These are phyloP conservation scores for Cicer bijugum DNA, from an alignment of 306 rosid species.

Conservation along the genomic window DNA sequence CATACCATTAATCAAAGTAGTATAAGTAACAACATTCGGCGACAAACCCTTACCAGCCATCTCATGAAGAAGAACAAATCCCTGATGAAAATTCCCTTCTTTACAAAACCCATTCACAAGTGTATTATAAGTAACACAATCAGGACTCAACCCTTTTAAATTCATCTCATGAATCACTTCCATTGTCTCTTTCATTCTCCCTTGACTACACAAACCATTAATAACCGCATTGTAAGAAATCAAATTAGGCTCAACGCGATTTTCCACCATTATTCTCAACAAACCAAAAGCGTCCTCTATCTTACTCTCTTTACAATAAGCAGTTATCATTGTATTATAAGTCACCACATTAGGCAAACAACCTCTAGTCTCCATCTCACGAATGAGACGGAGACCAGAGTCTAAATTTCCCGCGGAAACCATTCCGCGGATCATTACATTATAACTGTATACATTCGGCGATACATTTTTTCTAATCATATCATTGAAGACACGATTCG, in stretches of 20 bases:
- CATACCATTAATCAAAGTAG: constrained; percentile 75
- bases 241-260: constrained; percentile 72
- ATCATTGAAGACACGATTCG: constrained; percentile 52
- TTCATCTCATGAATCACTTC: constrained; percentile 68
- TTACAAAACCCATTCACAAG: constrained; percentile 79
- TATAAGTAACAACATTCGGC: constrained; percentile 82
- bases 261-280: constrained; percentile 57
- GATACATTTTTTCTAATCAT: constrained; percentile 65
- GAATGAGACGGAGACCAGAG: constrained; percentile 55
- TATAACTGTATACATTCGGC: constrained; percentile 76
- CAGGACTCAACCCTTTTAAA: constrained; percentile 61
- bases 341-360: constrained; percentile 80
- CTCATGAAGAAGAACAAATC: constrained; percentile 68
- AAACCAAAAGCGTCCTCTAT: constrained; percentile 61
- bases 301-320: constrained; percentile 58
- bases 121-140: constrained; percentile 78
- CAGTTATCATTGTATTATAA: constrained; percentile 72
- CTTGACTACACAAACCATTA: constrained; percentile 74
- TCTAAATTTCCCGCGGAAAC: constrained; percentile 57
- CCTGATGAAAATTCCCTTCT: constrained; percentile 84
- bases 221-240: constrained; percentile 77
- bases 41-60: constrained; percentile 77
- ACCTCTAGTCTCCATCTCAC: constrained; percentile 71
- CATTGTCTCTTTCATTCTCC: constrained; percentile 61
- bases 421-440: constrained; percentile 77